phyloP scores from a whole-genome alignment of 805 yeast genomes.

The Hanseniaspora lindneri region DNA sequence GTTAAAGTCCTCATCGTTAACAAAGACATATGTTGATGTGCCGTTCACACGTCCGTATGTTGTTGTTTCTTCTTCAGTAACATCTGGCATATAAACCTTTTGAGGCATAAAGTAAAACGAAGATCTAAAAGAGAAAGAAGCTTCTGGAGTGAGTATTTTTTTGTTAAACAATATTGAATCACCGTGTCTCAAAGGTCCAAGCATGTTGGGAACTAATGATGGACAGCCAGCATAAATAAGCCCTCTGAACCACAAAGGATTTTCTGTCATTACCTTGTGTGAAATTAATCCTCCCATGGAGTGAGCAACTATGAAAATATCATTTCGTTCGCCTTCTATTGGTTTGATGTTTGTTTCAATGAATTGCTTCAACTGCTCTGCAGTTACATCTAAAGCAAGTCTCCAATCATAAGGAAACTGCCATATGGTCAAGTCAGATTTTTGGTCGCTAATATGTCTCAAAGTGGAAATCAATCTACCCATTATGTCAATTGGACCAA shows the following conservation, averaged over 20 bases:
- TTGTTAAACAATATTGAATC: conserved; percentile 69
- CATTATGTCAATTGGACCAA: conserved; percentile 80
- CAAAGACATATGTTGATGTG: conserved; percentile 31
- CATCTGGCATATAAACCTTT: background rate
- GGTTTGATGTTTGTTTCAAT: conserved; percentile 36
- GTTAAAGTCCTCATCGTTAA: conserved; percentile 42
- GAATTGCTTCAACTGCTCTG: conserved; percentile 41
- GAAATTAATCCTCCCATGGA: conserved; percentile 91
- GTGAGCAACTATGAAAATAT: conserved; percentile 67
- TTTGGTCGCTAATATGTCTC: conserved; percentile 23
- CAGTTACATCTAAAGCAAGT: conserved; percentile 46
- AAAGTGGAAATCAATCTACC: conserved; percentile 47
- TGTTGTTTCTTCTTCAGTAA: conserved; percentile 19
- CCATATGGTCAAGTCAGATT: conserved; percentile 49
- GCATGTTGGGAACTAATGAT: conserved; percentile 66
- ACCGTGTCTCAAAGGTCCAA: conserved; percentile 76
- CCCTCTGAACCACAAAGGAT: conserved; percentile 61
- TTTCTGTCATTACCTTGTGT: conserved; percentile 60
- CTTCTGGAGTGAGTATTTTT: conserved; percentile 64
- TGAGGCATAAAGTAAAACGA: conserved; percentile 65
- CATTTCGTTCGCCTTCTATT: conserved; percentile 36
- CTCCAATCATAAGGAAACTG: conserved; percentile 95
- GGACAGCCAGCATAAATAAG: conserved; percentile 76
- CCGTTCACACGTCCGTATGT: conserved; percentile 5
- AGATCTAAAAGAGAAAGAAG: conserved; percentile 80